Base-by-base conservation (phyloP, 1,284 basidiomycete genomes). In the Ceratobasidium theobromae region DNA sequence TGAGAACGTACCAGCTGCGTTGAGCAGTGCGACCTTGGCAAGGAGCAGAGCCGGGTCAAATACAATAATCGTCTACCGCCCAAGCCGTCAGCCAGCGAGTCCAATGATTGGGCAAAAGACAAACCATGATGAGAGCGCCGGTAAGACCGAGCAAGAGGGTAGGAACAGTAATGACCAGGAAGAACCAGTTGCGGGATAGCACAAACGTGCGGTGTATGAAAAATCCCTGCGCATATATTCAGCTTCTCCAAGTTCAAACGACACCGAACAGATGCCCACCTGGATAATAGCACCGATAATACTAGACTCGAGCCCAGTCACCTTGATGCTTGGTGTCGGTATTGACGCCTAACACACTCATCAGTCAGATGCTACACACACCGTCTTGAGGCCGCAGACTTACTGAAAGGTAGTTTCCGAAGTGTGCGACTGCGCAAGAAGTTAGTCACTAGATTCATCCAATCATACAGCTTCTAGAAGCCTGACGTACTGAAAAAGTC, bases 161-260 rank as follows among this genome's bases (percentile, higher is more conserved):
- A 3, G 57, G 57, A 14, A 60, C 27, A 27, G 57, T 60, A 16
- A 60, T 25, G 5, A 60, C 45, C 45, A 60, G 23, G 32, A 60
- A 60, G 16, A 60, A 4, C 57, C 57, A 60, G 57, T 49, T 60
- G 21, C 57, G 57, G 25, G 57, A 60, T 4, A 60, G 23, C 48
- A 60, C 57, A 45, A 60, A 60, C 23, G 57, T 60, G 32, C 57
- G 43, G n/a, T 60, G 57, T 23, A 60, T 60, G 16, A 60, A 60
- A 45, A 60, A 60, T 4, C 12, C 57, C 57, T 60, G 53, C 53
- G 43, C 43, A 49, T 60, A 30, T 16, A 35, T 4, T 8, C 28
- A 49, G n/a, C 27, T 49, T 38, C 45, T 21, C 25, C 16, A 12
- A 23, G 5, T 46, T 18, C 14, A 21, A 32, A 45, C 16, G 6